Evolutionary conservation across 129 eudicot genomes (phyloP).

Genomic region (Centrapalus pauciflorus): DNA sequence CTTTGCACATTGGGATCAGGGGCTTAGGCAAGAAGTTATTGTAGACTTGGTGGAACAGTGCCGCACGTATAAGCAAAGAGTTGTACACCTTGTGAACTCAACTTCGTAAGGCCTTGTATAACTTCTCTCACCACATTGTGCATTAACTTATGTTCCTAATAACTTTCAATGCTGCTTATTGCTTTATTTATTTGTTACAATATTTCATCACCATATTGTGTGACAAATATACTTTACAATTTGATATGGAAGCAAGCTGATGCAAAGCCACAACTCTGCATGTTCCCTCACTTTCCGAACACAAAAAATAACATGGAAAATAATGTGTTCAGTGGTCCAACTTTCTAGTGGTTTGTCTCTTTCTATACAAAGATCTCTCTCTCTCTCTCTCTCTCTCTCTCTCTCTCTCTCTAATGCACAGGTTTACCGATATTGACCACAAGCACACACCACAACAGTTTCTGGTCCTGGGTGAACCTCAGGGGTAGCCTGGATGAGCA

Average conservation of each 20-base stretch:
- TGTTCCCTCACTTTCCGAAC: neutral
- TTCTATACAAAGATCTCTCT: neutral
- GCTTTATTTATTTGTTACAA: neutral
- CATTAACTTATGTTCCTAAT: neutral
- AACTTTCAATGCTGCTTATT: neutral
- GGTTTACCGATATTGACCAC: too few relatives aligned
- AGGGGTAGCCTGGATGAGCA: too few relatives aligned
- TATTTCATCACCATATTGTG: neutral
- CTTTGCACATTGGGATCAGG: constrained; percentile 39
- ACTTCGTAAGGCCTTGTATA: constrained; percentile 72
- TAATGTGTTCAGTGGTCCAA: neutral
- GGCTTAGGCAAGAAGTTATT: constrained; percentile 75
- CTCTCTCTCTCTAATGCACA: too few relatives aligned
- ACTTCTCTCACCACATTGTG: constrained; percentile 4
- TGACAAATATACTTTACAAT: neutral
- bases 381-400: too few relatives aligned
- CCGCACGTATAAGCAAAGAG: constrained; percentile 80
- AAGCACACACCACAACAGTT: too few relatives aligned
- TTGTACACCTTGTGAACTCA: constrained; percentile 94
- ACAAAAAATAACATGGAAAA: neutral
- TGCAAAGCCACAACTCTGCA: too few relatives aligned
- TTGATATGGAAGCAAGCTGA: neutral
- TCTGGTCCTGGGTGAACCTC: too few relatives aligned
- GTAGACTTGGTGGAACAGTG: constrained; percentile 92
- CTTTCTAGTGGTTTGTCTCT: neutral